Base-by-base conservation (phyloP, 768 basidiomycete species). In the Lactarius trivialis region DNA sequence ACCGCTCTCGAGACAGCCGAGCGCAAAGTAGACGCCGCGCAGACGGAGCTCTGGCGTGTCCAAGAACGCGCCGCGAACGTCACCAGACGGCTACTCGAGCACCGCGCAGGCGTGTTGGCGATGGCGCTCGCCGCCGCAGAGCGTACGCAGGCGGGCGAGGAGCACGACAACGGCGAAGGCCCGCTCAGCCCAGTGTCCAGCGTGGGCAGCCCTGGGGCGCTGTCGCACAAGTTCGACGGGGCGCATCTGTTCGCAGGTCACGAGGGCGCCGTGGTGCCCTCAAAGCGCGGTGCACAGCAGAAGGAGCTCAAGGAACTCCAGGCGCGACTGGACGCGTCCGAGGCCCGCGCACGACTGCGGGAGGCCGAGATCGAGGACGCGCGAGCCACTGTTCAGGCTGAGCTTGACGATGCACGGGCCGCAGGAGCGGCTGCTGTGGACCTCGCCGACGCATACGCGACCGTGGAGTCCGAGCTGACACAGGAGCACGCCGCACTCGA, bases 181-280 rank as follows among this genome's bases (percentile, higher is more conserved):
- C 43, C 68, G 63, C 37, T 60, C 63, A 43, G 60, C 60, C 65
- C 67, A 3, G 55, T 61, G 34, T 75, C 74, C 43, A 73, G 73
- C 26, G 77, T 81, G 34, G 60, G 61, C 51, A 79, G 82, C 56
- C 37, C 63, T 50, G 75, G 79, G 1, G 73, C 79, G 14, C 75
- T 82, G 6, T 75, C 79, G n/a, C 78, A 76, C 45, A 68, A 82
- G 41, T 94, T 94, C 70, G 89, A 91, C 58, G 90, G 90, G 14
- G 84, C 87, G 0, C 91, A 93, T 74, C 77, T 93, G 57, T 93
- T 93, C 66, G 89, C 93, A 0, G 91, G 92, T 0, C 88, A 93
- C 66, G 83, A 81, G 4, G 80, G 85, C 49, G 81, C 89, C 5
- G 74, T 88, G 19, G 75, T 88, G 0, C 89, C 88, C 0, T 74